These are phyloP conservation scores for Solanum bukasovii DNA, from an alignment of 257 asterid species.

Conservation along the genomic window DNA sequence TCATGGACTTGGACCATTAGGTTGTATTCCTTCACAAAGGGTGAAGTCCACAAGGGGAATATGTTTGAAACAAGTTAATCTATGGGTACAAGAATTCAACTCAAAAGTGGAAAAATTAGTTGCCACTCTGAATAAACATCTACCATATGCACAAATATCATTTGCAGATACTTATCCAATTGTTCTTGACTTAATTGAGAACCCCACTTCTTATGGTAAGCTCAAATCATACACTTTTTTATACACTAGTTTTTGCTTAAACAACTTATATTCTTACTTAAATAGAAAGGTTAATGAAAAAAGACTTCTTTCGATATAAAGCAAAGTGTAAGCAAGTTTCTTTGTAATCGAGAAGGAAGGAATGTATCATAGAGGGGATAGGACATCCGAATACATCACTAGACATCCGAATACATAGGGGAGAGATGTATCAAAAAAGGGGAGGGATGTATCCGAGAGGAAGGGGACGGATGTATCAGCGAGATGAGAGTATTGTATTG, in stretches of 20 bases:
- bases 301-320: no score
- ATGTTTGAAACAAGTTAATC: slow-evolving; percentile 59
- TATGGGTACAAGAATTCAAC: slow-evolving; percentile 59
- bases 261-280: not conserved
- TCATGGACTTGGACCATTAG: slow-evolving; percentile 66
- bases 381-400: no score
- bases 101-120: slow-evolving; percentile 33
- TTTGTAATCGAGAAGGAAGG: accelerated
- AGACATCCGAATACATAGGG: no score
- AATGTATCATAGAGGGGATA: no score
- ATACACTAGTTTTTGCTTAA: not conserved
- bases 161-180: slow-evolving; percentile 56
- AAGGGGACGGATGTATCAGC: no score
- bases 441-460: accelerated
- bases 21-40: slow-evolving; percentile 83
- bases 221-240: not conserved
- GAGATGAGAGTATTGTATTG: no score
- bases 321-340: not conserved
- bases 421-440: no score
- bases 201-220: slow-evolving; percentile 55
- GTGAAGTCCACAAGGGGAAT: slow-evolving; percentile 37
- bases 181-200: slow-evolving; percentile 50
- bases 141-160: slow-evolving; percentile 40
- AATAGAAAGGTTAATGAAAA: not conserved
- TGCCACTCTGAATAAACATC: slow-evolving; percentile 33